Base-by-base conservation (phyloP, 31 red algal species). In the Endocladia muricata region DNA sequence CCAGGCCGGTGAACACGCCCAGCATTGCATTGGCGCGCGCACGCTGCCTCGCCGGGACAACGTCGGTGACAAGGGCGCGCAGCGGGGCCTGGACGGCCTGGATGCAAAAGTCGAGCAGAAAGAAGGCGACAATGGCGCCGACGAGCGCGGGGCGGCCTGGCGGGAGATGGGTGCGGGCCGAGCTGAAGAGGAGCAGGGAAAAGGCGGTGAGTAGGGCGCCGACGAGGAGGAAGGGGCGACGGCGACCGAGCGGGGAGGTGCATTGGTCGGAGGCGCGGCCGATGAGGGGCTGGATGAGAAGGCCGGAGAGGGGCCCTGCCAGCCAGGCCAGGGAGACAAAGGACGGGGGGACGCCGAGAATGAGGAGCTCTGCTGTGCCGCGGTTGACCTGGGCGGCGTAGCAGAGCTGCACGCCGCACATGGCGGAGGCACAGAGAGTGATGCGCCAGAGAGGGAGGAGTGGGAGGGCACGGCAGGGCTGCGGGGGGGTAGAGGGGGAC, bases 321-420 rank as follows among this genome's bases (percentile, higher is more conserved):
- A 97, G 70, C 94, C 94, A 97, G 19, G 94, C 94, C 21, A 96
- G 78, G n/a, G 88, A 88, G n/a, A 96, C 94, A 25, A 73, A 35
- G 38, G 74, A 39, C 41, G 61, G 37, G 48, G 47, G 55, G 30
- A 96, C 47, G 0, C 94, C 94, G 22, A 96, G 68, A 23, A 79
- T 23, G 29, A 88, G 74, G 29, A 96, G 74, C 42, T 84, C 69
- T 44, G 88, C 49, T 29, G 82, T 92, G 13, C 88, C 94, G 22
- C 73, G 59, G 58, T 87, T 87, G 54, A 92, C 88, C 57, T 96
- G 94, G 36, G 85, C 88, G 37, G 94, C 75, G 64, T 92, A 96
- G 72, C 88, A 83, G 31, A 86, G 67, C 47, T 96, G 94, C 9
- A 96, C 77, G 67, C 94, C 94, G 30, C 61, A 57, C 88, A 96